phyloP scores from a whole-genome alignment of 1,139 yeast genomes.

The Saccharomyces hybrid region DNA sequence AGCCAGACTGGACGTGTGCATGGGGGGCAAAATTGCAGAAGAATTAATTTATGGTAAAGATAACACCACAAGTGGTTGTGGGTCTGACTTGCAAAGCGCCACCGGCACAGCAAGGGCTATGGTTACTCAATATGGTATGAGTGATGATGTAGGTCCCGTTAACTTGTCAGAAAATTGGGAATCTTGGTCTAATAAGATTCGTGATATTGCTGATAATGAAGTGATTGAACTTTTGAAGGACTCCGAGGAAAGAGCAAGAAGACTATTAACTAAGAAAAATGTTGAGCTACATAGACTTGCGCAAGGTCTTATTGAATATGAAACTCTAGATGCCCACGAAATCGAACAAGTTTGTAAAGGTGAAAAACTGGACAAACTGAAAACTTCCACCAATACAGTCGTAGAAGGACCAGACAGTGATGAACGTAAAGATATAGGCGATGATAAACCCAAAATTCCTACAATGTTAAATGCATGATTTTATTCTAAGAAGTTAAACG shows the following conservation, averaged over 20 bases:
- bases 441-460: conserved; percentile 28
- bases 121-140: conserved; percentile 97
- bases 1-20: conserved; percentile 90
- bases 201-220: conserved; percentile 89
- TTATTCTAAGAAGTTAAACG: conserved; percentile 1
- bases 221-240: conserved; percentile 64
- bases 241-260: conserved; percentile 75
- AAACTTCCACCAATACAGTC: conserved; percentile 66
- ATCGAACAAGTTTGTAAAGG: conserved; percentile 82
- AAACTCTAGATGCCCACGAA: conserved; percentile 85
- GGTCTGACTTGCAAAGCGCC: conserved; percentile 82
- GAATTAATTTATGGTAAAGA: conserved; percentile 85
- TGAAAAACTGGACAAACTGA: conserved; percentile 58
- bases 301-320: conserved; percentile 88
- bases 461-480: conserved; percentile 26
- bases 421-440: conserved; percentile 29
- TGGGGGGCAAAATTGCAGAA: conserved; percentile 99
- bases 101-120: conserved; percentile 91
- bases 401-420: conserved; percentile 49
- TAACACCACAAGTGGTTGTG: conserved; percentile 90
- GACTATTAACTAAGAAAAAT: conserved; percentile 50
- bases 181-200: conserved; percentile 82
- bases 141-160: conserved; percentile 88
- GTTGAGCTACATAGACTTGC: conserved; percentile 83
- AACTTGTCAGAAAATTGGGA: conserved; percentile 84